Evolutionary conservation across 2,329 filamentous ascomycete species (phyloP), one percentile per base, ranked within the genome.

Genomic region (Fusarium abutilonis): DNA sequence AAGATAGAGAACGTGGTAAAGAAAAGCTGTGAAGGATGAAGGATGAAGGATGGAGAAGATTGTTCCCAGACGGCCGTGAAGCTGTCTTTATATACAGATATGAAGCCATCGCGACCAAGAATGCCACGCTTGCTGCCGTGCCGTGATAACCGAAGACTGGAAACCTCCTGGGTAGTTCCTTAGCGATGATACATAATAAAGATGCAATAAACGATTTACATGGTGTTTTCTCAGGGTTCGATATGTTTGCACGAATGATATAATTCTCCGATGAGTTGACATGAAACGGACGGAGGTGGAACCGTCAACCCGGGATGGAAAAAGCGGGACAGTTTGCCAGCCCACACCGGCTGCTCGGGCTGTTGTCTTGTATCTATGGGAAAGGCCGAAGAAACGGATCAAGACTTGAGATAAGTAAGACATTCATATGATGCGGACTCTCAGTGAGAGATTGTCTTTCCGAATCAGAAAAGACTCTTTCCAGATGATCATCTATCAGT

Each of bases 211-310:
- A 15, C n/a, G 15, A 15, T 34, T 29, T 15, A 36, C 34, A 52
- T 52, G 52, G 14, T 32, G 32, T 26, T 35, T 55, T 28, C 9
- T 34, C 34, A 38, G 55, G 56, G 42, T 48, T 23, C 21, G 36
- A 60, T 28, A 38, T 49, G 38, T 40, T 68, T 55, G 53, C 66
- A 69, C 66, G 58, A 69, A 69, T 68, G 29, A 39, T 32, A 68
- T 34, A 64, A 56, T 69, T 69, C 64, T 64, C 66, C 66, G 64
- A 41, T 6, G 3, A 17, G n/a, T 39, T 49, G 49, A 11, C 9
- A 29, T 35, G 52, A 63, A 64, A 65, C 62, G 44, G 52, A 41
- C 8, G 39, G 6, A 8, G 23, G 39, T 35, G 53, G 36, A 21
- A 43, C 64, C 52, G 40, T 31, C 19, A 52, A 50, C 29, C 31